Percentiles rank a stretch among this genome's conserved stretches.
Evolutionary conservation across 805 yeast species (phyloP).

Genomic region (Saturnispora kantuleensis): DNA sequence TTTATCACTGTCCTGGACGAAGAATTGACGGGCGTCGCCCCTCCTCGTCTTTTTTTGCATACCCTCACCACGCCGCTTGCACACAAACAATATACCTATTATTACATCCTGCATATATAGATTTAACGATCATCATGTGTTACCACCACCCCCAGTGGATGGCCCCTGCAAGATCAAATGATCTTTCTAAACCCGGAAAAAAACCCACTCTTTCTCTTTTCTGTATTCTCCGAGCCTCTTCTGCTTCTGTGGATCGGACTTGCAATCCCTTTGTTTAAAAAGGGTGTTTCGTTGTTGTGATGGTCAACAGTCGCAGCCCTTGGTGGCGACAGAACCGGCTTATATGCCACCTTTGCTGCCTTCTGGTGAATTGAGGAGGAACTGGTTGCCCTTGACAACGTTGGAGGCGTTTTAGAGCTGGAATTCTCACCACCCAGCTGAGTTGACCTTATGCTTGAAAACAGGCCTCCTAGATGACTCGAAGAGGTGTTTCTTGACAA

Average conservation of each 20-base stretch:
- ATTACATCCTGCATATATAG: too few relatives aligned
- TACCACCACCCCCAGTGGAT: too few relatives aligned
- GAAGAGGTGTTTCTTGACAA: conserved; percentile 4
- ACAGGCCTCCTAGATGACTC: not conserved
- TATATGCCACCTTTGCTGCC: not conserved
- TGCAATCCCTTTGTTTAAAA: too few relatives aligned
- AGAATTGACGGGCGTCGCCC: too few relatives aligned
- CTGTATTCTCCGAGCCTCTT: not conserved
- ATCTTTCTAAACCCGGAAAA: conserved; percentile 2
- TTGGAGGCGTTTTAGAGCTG: conserved; percentile 5
- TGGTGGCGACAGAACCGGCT: conserved; percentile 5
- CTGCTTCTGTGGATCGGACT: not conserved
- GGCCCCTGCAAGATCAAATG: not conserved
- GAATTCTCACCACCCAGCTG: not conserved
- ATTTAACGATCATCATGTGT: too few relatives aligned
- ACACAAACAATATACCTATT: not conserved
- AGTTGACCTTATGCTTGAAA: not conserved
- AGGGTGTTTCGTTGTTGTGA: not conserved
- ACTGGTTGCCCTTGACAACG: conserved; percentile 9
- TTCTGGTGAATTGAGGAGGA: conserved; percentile 5
- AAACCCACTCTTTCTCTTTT: conserved; percentile 7
- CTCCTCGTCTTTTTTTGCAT: too few relatives aligned
- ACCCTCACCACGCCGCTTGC: not conserved
- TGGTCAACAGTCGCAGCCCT: not conserved
- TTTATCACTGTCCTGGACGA: not conserved